These are phyloP conservation scores for Diplocarpon mali DNA, from an alignment of 2,329 filamentous ascomycete species.

Conservation along the genomic window DNA sequence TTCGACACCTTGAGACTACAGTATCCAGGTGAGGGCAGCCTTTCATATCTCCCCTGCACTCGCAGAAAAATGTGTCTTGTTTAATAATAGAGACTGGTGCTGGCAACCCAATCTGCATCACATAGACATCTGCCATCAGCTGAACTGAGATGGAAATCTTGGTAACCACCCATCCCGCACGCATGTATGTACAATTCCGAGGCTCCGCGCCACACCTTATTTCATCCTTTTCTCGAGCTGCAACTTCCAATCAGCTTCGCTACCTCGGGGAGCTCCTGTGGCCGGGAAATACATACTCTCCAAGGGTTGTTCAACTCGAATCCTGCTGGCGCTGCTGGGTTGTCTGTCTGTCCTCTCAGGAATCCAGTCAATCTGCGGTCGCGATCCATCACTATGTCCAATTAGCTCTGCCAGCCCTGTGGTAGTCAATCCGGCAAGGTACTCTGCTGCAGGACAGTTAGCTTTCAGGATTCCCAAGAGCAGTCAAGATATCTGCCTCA, in stretches of 20 bases:
- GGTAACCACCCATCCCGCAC: neutral
- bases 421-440: conserved; percentile 1
- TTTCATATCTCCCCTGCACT: too few species aligned
- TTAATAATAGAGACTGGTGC: too few species aligned
- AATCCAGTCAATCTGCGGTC: conserved; percentile 31
- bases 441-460: conserved; percentile 29
- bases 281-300: conserved; percentile 27
- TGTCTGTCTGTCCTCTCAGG: conserved; percentile 31
- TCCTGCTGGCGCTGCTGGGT: conserved; percentile 28
- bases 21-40: too few species aligned
- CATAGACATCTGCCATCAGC: neutral
- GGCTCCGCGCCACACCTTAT: conserved; percentile 9
- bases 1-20: too few species aligned
- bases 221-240: conserved; percentile 26
- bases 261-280: neutral
- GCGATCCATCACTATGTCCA: conserved; percentile 31
- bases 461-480: conserved; percentile 7
- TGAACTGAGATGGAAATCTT: neutral
- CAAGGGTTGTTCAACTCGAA: conserved; percentile 33
- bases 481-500: conserved; percentile 16
- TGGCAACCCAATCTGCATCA: too few species aligned
- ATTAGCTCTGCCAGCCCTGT: conserved; percentile 8
- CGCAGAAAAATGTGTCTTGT: too few species aligned
- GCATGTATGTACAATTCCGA: conserved; percentile 16
- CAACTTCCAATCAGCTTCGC: conserved; percentile 3